Evolutionary conservation across 495 filamentous ascomycete species (phyloP).

Genomic region (Daldinia decipiens): DNA sequence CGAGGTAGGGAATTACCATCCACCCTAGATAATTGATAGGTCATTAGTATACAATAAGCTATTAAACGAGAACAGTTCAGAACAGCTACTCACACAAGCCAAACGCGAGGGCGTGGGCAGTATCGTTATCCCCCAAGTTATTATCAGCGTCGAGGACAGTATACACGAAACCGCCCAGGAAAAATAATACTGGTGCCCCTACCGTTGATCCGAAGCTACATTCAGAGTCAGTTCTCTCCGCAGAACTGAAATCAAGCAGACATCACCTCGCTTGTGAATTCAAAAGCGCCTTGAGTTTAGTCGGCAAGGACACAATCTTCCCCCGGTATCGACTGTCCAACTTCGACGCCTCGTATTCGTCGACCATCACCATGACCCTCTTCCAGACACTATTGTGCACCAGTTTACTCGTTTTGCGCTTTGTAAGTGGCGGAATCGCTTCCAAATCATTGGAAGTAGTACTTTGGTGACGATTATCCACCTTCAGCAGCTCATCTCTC

Average conservation of each 20-base stretch:
- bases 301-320: conserved; percentile 37
- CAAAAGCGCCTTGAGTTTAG: conserved; percentile 45
- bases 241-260: not conserved
- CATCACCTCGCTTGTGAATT: conserved; percentile 45
- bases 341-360: conserved; percentile 38
- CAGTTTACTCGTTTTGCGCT: conserved; percentile 15
- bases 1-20: conserved; percentile 45
- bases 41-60: conserved; percentile 14
- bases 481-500: conserved; percentile 21
- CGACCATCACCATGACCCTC: conserved; percentile 42
- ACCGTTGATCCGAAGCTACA: conserved; percentile 58
- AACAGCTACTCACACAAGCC: conserved; percentile 55
- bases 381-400: conserved; percentile 48
- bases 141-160: conserved; percentile 51
- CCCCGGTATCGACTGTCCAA: not conserved
- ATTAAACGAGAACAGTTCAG: conserved; percentile 15
- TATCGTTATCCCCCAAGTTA: conserved; percentile 55
- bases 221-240: conserved; percentile 14
- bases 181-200: conserved; percentile 61
- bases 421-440: conserved; percentile 4
- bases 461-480: conserved; percentile 12
- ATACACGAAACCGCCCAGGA: conserved; percentile 56
- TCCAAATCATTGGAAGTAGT: conserved; percentile 23
- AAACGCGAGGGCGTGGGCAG: conserved; percentile 57
- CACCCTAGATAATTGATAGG: conserved; percentile 41